Conservation (phyloP, 108 stramenopile species). For the Conticribra weissflogii region DNA sequence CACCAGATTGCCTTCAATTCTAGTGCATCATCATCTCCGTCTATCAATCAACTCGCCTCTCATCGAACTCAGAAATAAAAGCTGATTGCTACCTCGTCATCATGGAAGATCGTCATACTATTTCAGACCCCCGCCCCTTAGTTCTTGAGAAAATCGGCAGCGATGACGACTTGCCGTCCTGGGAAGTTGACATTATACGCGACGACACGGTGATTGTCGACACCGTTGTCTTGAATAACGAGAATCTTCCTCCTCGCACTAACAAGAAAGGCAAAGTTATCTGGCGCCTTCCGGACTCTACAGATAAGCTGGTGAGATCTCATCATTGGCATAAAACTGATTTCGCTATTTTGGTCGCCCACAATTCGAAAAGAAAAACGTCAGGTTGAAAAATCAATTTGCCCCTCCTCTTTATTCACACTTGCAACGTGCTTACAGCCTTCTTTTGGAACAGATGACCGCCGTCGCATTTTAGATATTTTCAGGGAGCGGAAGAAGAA, state of each 20-base stretch:
- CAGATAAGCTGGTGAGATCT: conserved; percentile 41
- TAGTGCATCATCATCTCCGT: no score
- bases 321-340: no score
- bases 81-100: conserved; percentile 3
- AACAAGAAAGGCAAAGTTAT: conserved; percentile 72
- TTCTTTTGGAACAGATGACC: conserved; percentile 76
- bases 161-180: conserved; percentile 42
- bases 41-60: no score
- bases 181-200: conserved; percentile 80
- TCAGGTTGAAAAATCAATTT: neutral
- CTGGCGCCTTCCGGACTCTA: conserved; percentile 67
- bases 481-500: conserved; percentile 81
- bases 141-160: conserved; percentile 9
- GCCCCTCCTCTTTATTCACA: neutral
- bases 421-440: conserved; percentile 39
- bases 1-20: no score
- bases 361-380: neutral
- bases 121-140: conserved; percentile 69
- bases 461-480: conserved; percentile 72
- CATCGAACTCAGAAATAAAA: neutral
- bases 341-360: no score
- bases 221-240: conserved; percentile 57
- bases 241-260: conserved; percentile 68
- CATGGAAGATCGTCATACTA: conserved; percentile 78
- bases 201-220: conserved; percentile 64